A percentile compares a stretch with the other conserved stretches of the same genome.
Evolutionary conservation across 2,329 filamentous ascomycete species (phyloP).

Genomic region (Byssothecium circinans): DNA sequence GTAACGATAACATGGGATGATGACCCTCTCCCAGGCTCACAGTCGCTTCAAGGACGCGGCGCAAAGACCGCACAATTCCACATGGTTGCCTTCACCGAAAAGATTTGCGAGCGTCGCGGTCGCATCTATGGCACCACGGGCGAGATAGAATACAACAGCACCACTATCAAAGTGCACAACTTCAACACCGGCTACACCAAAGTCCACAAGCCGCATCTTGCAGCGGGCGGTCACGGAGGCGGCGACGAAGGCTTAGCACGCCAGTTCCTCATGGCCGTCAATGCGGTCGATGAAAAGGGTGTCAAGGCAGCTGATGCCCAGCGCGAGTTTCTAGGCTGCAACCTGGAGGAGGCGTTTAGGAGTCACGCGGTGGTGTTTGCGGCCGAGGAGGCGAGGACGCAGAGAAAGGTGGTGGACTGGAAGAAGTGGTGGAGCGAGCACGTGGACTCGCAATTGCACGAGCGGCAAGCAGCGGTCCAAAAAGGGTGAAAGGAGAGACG

Average conservation of each 20-base stretch:
- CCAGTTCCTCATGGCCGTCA: conserved; percentile 81
- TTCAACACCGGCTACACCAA: conserved; percentile 63
- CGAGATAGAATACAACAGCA: conserved; percentile 83
- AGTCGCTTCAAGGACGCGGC: conserved; percentile 47
- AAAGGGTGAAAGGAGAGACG: background rate
- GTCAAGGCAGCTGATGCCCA: conserved; percentile 73
- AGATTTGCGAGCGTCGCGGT: conserved; percentile 82
- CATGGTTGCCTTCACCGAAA: conserved; percentile 89
- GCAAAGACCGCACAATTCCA: conserved; percentile 89
- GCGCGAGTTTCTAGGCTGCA: conserved; percentile 74
- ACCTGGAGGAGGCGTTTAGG: conserved; percentile 80
- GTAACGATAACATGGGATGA: conserved; percentile 90
- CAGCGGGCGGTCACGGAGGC: conserved; percentile 69
- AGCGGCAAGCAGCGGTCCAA: conserved; percentile 5
- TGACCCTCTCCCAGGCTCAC: conserved; percentile 48
- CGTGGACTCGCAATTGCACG: conserved; percentile 42
- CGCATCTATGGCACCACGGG: conserved; percentile 84
- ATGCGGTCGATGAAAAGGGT: conserved; percentile 72
- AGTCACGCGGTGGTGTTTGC: conserved; percentile 94
- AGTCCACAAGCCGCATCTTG: conserved; percentile 62
- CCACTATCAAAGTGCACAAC: conserved; percentile 72
- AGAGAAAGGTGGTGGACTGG: conserved; percentile 74
- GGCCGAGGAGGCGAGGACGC: conserved; percentile 79
- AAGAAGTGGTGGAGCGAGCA: conserved; percentile 70
- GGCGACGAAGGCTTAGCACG: conserved; percentile 78